phyloP scores from a whole-genome alignment of 169 alveolate species.

The Plasmodium inui region DNA sequence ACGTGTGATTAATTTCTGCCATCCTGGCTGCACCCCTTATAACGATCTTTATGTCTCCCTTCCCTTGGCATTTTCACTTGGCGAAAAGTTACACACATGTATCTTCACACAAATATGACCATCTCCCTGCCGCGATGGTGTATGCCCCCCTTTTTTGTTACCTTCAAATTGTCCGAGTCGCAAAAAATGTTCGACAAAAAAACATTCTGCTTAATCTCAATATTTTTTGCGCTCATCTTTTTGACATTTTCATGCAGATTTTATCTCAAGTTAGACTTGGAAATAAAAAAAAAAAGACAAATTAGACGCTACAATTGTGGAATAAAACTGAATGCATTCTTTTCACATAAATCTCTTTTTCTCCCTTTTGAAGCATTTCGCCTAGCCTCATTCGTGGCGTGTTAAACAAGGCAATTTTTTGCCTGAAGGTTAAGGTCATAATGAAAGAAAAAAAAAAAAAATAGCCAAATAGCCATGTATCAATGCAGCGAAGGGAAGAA shows the following conservation, averaged over 20 bases:
- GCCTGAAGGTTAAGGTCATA: conserved; percentile 21
- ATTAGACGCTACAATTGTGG: not conserved
- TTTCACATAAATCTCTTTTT: not conserved
- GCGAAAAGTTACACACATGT: not conserved
- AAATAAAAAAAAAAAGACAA: not conserved
- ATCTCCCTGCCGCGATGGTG: not conserved
- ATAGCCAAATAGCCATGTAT: not conserved
- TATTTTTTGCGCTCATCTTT: conserved; percentile 58
- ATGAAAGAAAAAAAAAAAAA: not conserved
- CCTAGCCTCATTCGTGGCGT: not conserved
- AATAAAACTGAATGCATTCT: not conserved
- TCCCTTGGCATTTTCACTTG: not conserved
- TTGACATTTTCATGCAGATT: conserved; percentile 20
- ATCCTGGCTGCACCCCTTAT: not conserved
- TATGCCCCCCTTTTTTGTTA: conserved; percentile 14
- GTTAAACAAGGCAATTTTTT: not conserved
- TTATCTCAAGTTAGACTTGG: conserved; percentile 1
- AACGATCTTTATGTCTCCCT: not conserved
- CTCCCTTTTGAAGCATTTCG: conserved; percentile 1
- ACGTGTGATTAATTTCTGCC: not conserved
- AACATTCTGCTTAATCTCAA: conserved; percentile 61
- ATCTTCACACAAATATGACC: not conserved
- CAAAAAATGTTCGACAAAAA: conserved; percentile 66
- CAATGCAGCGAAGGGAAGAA: not conserved
- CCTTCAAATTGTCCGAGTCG: conserved; percentile 72